Percentiles rank a stretch among this genome's conserved stretches.
Evolutionary conservation across 192 early-diverging fungal species (phyloP).

Genomic region (Cetraspora pellucida): DNA sequence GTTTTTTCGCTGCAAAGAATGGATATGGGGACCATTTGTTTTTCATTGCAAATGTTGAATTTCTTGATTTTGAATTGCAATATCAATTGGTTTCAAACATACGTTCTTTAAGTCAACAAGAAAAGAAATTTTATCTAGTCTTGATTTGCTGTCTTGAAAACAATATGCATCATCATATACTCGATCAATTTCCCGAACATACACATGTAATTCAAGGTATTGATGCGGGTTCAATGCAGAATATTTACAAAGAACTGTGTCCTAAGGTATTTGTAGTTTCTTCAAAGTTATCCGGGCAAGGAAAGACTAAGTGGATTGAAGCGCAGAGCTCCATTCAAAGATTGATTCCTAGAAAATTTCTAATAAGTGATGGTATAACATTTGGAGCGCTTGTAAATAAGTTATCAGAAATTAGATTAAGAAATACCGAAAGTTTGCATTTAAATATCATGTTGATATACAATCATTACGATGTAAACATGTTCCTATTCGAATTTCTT

Average conservation of each 20-base stretch:
- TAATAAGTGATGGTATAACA: not conserved
- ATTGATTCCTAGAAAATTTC: constrained; percentile 4
- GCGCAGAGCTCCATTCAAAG: not conserved
- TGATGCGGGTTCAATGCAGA: not conserved
- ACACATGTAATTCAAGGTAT: not conserved
- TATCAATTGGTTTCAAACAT: constrained; percentile 9
- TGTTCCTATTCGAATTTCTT: constrained; percentile 31
- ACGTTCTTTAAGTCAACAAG: not conserved
- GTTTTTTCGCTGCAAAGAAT: constrained; percentile 25
- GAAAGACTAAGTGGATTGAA: constrained; percentile 29
- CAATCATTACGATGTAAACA: constrained; percentile 12
- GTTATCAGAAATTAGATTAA: not conserved
- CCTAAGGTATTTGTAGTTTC: constrained; percentile 6
- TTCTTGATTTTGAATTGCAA: constrained; percentile 30
- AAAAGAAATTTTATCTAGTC: constrained; percentile 3
- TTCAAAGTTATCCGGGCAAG: constrained; percentile 19
- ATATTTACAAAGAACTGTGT: constrained; percentile 19
- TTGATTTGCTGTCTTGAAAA: constrained; percentile 30
- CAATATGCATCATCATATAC: constrained; percentile 19
- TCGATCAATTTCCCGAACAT: constrained; percentile 30
- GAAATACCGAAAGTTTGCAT: constrained; percentile 14
- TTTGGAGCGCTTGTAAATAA: not conserved
- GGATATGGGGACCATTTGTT: constrained; percentile 11
- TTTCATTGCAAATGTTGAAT: constrained; percentile 29
- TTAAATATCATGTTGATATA: constrained; percentile 6